Evolutionary conservation across 768 basidiomycete genomes (phyloP).

Genomic region (Macrolepiota fuliginosa): DNA sequence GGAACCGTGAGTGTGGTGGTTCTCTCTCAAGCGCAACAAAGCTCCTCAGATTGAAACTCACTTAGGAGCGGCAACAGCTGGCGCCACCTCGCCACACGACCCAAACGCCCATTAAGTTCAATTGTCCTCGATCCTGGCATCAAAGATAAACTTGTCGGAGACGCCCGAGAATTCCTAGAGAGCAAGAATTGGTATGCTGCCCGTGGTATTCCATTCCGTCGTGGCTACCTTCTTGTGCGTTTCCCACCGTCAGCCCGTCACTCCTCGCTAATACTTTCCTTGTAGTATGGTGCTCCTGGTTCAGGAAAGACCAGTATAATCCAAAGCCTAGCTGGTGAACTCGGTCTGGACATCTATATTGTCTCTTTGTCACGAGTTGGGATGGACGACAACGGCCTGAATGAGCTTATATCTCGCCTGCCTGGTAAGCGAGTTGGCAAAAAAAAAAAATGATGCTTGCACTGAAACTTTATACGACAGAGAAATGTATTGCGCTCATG

Average conservation of each 20-base stretch:
- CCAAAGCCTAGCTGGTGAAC: constrained; percentile 74
- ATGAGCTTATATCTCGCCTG: constrained; percentile 55
- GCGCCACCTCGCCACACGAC: constrained; percentile 52
- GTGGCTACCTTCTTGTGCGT: constrained; percentile 66
- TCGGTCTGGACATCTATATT: constrained; percentile 71
- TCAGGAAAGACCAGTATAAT: constrained; percentile 81
- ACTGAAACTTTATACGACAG: constrained; percentile 18
- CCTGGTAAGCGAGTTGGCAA: constrained; percentile 37
- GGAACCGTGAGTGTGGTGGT: constrained; percentile 30
- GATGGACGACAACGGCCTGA: constrained; percentile 61
- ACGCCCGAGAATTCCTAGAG: constrained; percentile 67
- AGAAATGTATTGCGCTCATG: constrained; percentile 73
- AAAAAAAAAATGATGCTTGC: background rate
- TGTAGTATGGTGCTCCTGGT: constrained; percentile 69
- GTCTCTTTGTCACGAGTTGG: constrained; percentile 62
- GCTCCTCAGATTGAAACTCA: background rate
- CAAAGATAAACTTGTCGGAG: constrained; percentile 60
- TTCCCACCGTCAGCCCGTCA: background rate
- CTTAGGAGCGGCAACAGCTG: constrained; percentile 36
- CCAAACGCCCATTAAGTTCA: constrained; percentile 64
- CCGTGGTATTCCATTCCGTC: constrained; percentile 78
- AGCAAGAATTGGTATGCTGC: constrained; percentile 73
- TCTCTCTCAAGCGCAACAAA: background rate
- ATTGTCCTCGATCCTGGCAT: constrained; percentile 72
- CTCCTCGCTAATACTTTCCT: background rate